Conservation (phyloP, 768 basidiomycete species). For the Rhodosporidiobolus odoratus region DNA sequence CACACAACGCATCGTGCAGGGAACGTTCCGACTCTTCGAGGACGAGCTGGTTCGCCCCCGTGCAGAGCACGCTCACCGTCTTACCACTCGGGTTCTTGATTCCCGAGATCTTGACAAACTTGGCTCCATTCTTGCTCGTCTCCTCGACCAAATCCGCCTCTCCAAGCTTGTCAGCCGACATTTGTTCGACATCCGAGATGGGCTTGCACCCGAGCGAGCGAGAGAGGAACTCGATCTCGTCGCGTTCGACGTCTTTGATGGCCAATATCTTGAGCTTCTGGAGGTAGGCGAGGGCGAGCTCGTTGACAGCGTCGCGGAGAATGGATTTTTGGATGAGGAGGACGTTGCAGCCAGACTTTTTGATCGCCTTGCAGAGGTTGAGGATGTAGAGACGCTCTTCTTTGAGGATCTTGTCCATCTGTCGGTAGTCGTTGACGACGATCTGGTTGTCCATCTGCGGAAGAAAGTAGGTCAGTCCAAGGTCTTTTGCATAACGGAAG, state of each 20-base stretch:
- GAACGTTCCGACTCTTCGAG: slow-evolving; percentile 96
- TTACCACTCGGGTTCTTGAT: slow-evolving; percentile 71
- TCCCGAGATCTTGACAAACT: slow-evolving; percentile 90
- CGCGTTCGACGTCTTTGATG: slow-evolving; percentile 95
- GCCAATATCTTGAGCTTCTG: slow-evolving; percentile 93
- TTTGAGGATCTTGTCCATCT: slow-evolving; percentile 99
- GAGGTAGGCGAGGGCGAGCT: slow-evolving; percentile 92
- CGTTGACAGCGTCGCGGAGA: slow-evolving; percentile 97
- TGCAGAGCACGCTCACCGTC: slow-evolving; percentile 91
- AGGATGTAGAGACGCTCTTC: slow-evolving; percentile 97
- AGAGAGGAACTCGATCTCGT: slow-evolving; percentile 94
- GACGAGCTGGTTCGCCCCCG: slow-evolving; percentile 84
- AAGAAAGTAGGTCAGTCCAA: background rate
- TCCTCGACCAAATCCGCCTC: slow-evolving; percentile 95
- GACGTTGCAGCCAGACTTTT: slow-evolving; percentile 99
- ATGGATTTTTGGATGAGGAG: slow-evolving; percentile 99
- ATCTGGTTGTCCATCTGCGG: slow-evolving; percentile 98
- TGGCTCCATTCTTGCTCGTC: slow-evolving; percentile 68
- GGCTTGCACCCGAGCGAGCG: slow-evolving; percentile 94
- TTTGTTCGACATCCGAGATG: slow-evolving; percentile 92
- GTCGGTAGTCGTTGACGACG: slow-evolving; percentile 97
- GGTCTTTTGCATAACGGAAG: background rate
- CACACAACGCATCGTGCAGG: slow-evolving; percentile 97
- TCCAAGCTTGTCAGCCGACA: slow-evolving; percentile 95
- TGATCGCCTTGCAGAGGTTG: slow-evolving; percentile 98